phyloP scores from a whole-genome alignment of 2,329 filamentous ascomycete species.

The Diaporthe ilicicola region DNA sequence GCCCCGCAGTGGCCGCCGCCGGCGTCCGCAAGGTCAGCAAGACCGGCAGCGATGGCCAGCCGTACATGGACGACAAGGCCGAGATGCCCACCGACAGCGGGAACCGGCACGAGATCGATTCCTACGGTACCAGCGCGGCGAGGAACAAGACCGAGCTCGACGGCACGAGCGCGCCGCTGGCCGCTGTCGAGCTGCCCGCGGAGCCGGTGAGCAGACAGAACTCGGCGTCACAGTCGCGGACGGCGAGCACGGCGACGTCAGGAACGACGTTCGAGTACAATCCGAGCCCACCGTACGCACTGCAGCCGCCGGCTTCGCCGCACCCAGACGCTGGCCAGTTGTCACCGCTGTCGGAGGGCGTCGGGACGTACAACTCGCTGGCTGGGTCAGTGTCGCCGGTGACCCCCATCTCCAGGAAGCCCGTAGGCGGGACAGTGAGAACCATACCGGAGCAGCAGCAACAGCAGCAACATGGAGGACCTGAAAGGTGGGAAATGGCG shows the following conservation, averaged over 20 bases:
- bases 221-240: neutral
- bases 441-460: slow-evolving; percentile 4
- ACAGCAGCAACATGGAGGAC: neutral
- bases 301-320: slow-evolving; percentile 8
- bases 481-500: neutral
- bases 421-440: neutral
- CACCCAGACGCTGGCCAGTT: neutral
- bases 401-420: slow-evolving; percentile 18
- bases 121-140: neutral
- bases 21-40: neutral
- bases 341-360: slow-evolving; percentile 3
- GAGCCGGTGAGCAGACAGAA: slow-evolving; percentile 11
- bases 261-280: slow-evolving; percentile 17
- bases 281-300: slow-evolving; percentile 8
- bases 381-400: slow-evolving; percentile 12
- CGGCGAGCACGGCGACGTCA: neutral
- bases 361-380: neutral
- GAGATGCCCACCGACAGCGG: slow-evolving; percentile 10
- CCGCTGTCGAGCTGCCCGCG: slow-evolving; percentile 17
- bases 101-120: neutral
- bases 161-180: neutral
- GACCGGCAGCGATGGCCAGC: neutral
- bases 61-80: slow-evolving; percentile 23
- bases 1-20: neutral
- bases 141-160: neutral